Conservation (phyloP, 2,329 filamentous ascomycete genomes). For the Ascocoryne sarcoides region DNA sequence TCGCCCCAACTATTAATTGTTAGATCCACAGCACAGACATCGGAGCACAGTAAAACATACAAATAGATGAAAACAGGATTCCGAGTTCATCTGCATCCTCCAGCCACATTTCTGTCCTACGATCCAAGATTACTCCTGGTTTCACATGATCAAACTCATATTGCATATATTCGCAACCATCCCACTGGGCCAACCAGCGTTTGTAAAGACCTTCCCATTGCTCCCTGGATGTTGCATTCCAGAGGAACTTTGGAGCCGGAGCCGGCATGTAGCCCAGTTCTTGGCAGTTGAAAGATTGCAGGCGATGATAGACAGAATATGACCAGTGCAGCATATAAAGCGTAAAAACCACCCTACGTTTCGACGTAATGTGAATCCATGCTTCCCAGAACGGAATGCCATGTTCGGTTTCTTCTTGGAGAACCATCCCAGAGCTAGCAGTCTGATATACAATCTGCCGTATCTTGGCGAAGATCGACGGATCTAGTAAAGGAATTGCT, state of each 20-base stretch:
- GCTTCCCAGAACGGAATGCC: slow-evolving; percentile 28
- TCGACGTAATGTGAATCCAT: slow-evolving; percentile 44
- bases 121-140: slow-evolving; percentile 26
- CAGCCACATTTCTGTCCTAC: slow-evolving; percentile 32
- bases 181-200: slow-evolving; percentile 30
- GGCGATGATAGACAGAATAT: slow-evolving; percentile 30
- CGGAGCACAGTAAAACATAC: too few species aligned
- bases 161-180: slow-evolving; percentile 24
- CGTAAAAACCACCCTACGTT: slow-evolving; percentile 36
- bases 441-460: slow-evolving; percentile 28
- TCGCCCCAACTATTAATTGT: too few species aligned
- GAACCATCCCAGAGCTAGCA: slow-evolving; percentile 28
- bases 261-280: slow-evolving; percentile 33
- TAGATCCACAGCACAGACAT: too few species aligned
- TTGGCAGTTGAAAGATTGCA: slow-evolving; percentile 29
- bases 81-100: slow-evolving; percentile 36
- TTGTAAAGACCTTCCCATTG: slow-evolving; percentile 30
- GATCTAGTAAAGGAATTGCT: slow-evolving; percentile 17
- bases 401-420: slow-evolving; percentile 29
- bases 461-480: slow-evolving; percentile 26
- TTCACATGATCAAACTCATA: slow-evolving; percentile 28
- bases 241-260: slow-evolving; percentile 32
- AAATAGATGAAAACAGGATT: too few species aligned
- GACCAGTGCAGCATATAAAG: slow-evolving; percentile 33
- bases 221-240: slow-evolving; percentile 28